Base-by-base conservation (phyloP, 1,284 basidiomycete species). In the Pascua sp. region DNA sequence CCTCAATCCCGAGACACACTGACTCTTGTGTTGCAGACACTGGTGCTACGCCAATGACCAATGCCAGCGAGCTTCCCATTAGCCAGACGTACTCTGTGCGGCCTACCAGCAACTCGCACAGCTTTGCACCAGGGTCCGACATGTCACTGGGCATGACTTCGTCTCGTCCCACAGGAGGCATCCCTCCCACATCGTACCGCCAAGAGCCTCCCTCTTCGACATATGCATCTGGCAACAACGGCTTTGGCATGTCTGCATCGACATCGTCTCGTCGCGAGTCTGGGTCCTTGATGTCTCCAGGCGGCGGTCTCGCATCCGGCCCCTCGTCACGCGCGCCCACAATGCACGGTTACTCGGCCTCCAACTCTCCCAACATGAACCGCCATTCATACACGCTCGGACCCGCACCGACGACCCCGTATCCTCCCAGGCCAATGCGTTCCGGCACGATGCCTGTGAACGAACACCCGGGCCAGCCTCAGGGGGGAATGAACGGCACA, bases 361-460 rank as follows among this genome's bases (percentile, higher is more conserved):
- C 66, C 15, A 69, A 65, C 48, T 75, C 75, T 16, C 75, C 75
- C 24, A 75, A 71, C 60, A 67, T 69, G 13, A 77, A 77, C 60
- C 58, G 75, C 49, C 72, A 73, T 56, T 77, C 75, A 11, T 60
- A 59, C 44, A 49, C 54, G 5, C 47, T 53, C 47, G 46, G 47
- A 32, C 51, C 56, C 37, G 47, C 37, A 37, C 48, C 41, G 18
- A 36, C 37, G 42, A 41, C 47, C 42, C 42, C 41, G 11, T 38
- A 44, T 17, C 57, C 48, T 49, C 69, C 70, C 9, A 61, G 76
- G 49, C 76, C 73, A 12, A 70, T 67, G 17, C 66, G 76, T 40
- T 71, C 75, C 18, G 76, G 76, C 15, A 77, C 76, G 5, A 45
- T 76, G 44, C 75, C 76, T 4, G 57, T 71, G 4, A 70, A 64